Conservation (phyloP, 768 basidiomycete genomes). For the Boletus sp. region DNA sequence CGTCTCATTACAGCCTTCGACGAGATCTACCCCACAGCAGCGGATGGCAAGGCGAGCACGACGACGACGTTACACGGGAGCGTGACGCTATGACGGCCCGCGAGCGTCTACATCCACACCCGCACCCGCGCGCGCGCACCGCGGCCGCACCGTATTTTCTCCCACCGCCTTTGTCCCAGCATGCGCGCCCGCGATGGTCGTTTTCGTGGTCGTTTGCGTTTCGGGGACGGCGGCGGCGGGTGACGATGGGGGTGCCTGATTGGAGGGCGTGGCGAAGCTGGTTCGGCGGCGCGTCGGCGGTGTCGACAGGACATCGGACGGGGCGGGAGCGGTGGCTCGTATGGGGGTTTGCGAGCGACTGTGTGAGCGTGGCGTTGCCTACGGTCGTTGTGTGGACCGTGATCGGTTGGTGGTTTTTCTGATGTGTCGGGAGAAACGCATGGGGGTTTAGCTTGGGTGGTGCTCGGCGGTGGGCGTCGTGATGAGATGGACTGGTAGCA, state of each 20-base stretch:
- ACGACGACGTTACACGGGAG: conserved; percentile 3
- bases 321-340: conserved; percentile 32
- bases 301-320: conserved; percentile 10
- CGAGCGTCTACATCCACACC: not conserved
- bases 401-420: conserved; percentile 31
- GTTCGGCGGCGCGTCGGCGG: not conserved
- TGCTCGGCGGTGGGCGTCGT: too few relatives aligned
- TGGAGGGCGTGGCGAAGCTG: conserved; percentile 22
- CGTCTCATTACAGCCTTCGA: conserved; percentile 46
- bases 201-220: conserved; percentile 56
- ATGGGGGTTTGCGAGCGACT: conserved; percentile 40
- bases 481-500: too few relatives aligned
- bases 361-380: conserved; percentile 30
- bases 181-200: conserved; percentile 25
- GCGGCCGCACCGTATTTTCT: conserved; percentile 34
- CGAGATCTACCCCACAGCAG: conserved; percentile 33
- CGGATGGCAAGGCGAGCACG: conserved; percentile 33
- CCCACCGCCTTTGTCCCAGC: conserved; percentile 34
- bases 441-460: not conserved
- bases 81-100: not conserved
- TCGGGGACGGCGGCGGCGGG: conserved; percentile 51
- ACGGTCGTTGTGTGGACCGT: conserved; percentile 25
- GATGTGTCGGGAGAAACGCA: not conserved
- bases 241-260: conserved; percentile 46
- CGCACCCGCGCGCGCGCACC: not conserved